Evolutionary conservation across 2,329 filamentous ascomycete species (phyloP).

Genomic region (Verticillium nubilum): DNA sequence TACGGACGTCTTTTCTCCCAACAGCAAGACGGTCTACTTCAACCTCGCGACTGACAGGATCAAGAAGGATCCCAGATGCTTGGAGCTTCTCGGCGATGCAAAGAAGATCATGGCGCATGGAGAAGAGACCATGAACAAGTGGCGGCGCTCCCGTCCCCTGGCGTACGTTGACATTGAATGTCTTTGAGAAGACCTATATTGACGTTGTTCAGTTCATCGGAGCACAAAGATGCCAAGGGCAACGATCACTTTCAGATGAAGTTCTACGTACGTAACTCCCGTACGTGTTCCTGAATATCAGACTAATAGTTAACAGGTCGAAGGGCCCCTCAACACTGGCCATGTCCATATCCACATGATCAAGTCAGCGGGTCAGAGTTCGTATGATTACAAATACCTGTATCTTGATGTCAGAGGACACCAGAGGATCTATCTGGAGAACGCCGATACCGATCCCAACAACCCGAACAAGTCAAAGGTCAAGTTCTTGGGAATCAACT

Average conservation of each 20-base stretch:
- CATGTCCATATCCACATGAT: conserved; percentile 74
- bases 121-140: conserved; percentile 75
- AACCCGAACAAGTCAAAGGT: conserved; percentile 34
- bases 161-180: conserved; percentile 34
- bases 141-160: conserved; percentile 63
- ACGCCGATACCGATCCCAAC: conserved; percentile 40
- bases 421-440: conserved; percentile 60
- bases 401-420: conserved; percentile 74
- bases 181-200: conserved; percentile 13
- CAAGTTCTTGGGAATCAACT: conserved; percentile 59
- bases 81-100: conserved; percentile 67
- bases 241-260: conserved; percentile 79
- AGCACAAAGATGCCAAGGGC: conserved; percentile 66
- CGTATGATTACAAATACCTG: conserved; percentile 75
- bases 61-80: conserved; percentile 64
- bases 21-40: conserved; percentile 83
- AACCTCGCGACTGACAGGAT: conserved; percentile 80
- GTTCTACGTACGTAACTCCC: conserved; percentile 60
- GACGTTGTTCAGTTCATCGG: conserved; percentile 49
- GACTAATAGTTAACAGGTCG: conserved; percentile 46
- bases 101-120: conserved; percentile 77
- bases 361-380: conserved; percentile 55
- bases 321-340: conserved; percentile 70
- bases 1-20: conserved; percentile 75
- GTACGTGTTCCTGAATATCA: no score